A percentile compares a stretch with the other conserved stretches of the same genome.
phyloP scores from a whole-genome alignment of 2,329 filamentous ascomycete genomes.

The Tolypocladium pustulatum region DNA sequence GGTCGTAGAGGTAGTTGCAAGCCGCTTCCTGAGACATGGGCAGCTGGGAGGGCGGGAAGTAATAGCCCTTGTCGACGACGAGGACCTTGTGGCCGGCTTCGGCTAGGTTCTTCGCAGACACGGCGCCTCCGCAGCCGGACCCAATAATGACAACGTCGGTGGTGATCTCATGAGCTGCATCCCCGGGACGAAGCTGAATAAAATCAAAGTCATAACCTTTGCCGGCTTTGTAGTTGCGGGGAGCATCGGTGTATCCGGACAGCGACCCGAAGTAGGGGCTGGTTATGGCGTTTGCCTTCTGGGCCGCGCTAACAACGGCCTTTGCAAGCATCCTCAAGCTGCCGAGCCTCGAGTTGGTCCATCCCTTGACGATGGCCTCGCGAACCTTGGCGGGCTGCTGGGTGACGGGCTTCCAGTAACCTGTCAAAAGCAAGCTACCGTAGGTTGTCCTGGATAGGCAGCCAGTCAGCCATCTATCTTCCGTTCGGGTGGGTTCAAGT shows the following conservation, averaged over 20 bases:
- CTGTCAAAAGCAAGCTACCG: conserved; percentile 56
- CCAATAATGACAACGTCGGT: conserved; percentile 80
- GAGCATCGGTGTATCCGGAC: conserved; percentile 46
- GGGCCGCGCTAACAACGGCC: conserved; percentile 41
- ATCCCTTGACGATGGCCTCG: conserved; percentile 50
- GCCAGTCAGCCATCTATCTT: neutral
- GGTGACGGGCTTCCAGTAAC: conserved; percentile 51
- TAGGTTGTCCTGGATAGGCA: conserved; percentile 40
- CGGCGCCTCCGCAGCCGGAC: conserved; percentile 76
- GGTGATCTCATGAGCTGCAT: conserved; percentile 49
- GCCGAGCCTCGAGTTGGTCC: conserved; percentile 47
- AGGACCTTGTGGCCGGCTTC: conserved; percentile 66
- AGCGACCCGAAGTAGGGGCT: conserved; percentile 44
- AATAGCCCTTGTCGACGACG: conserved; percentile 74
- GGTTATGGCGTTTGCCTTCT: conserved; percentile 43
- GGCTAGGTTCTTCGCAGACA: conserved; percentile 70
- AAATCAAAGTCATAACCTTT: conserved; percentile 49
- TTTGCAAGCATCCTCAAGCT: conserved; percentile 45
- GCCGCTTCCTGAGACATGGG: conserved; percentile 61
- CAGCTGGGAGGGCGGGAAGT: conserved; percentile 61
- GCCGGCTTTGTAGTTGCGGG: conserved; percentile 37
- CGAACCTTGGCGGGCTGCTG: conserved; percentile 50
- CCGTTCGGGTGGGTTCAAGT: neutral
- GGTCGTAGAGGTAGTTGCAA: conserved; percentile 57
- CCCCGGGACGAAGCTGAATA: conserved; percentile 38